Conservation (phyloP, 768 basidiomycete genomes). For the Lactarius evosmus region DNA sequence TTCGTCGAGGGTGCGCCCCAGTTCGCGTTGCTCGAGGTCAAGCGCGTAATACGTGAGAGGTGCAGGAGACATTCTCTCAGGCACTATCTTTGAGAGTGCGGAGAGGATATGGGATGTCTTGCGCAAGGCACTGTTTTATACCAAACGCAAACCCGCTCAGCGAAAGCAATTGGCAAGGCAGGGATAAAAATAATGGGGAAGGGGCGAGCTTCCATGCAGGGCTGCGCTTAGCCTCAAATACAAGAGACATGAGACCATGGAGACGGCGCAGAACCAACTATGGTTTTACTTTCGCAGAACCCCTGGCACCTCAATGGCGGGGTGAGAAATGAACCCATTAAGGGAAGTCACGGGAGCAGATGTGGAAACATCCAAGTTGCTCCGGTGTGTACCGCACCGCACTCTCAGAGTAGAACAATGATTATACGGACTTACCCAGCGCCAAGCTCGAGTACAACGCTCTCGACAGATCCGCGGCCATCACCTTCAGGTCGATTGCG, state of each 20-base stretch:
- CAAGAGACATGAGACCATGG: neutral
- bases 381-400: neutral
- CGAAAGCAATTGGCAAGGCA: neutral
- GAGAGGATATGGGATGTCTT: constrained; percentile 85
- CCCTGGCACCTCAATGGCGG: neutral
- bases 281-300: neutral
- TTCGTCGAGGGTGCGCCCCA: constrained; percentile 71
- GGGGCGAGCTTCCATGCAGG: neutral
- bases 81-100: constrained; percentile 59
- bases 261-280: neutral
- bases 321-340: neutral
- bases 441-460: constrained; percentile 84
- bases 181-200: neutral
- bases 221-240: neutral
- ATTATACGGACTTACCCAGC: constrained; percentile 67
- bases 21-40: constrained; percentile 85
- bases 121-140: constrained; percentile 60
- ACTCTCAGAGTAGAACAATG: neutral
- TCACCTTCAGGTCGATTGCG: constrained; percentile 41
- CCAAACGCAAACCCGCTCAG: neutral
- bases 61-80: constrained; percentile 36
- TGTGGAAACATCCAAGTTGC: neutral
- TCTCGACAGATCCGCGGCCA: constrained; percentile 36
- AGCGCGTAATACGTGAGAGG: constrained; percentile 87
- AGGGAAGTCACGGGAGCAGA: neutral